Conservation (phyloP, 179 eudicot genomes). For the Sideroxylon spinosum region DNA sequence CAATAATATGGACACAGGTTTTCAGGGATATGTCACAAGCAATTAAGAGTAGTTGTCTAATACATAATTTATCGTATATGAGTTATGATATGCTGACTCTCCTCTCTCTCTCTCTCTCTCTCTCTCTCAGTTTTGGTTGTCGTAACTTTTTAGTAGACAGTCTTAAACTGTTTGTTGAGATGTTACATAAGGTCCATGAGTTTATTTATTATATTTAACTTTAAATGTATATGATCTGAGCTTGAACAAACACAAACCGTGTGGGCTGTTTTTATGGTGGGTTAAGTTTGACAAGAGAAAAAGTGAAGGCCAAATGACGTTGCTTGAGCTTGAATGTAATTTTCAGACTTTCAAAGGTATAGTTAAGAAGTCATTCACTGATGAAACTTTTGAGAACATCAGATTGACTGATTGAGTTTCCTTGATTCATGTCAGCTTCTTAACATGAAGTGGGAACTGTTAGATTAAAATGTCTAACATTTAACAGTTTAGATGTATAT, state of each 20-base stretch:
- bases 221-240: neutral
- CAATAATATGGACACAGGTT: conserved; percentile 12
- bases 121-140: neutral
- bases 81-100: neutral
- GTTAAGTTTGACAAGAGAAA: neutral
- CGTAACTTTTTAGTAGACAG: neutral
- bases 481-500: too few relatives aligned
- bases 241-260: neutral
- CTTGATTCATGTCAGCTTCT: neutral
- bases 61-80: neutral
- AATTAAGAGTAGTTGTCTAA: neutral
- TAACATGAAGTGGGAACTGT: neutral
- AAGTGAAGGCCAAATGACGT: neutral
- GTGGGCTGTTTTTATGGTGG: neutral
- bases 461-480: too few relatives aligned
- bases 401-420: neutral
- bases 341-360: neutral
- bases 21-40: neutral
- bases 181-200: neutral
- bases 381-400: neutral
- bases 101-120: neutral
- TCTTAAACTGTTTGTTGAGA: neutral
- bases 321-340: neutral
- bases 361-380: neutral
- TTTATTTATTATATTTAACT: neutral